Conservation (phyloP, 2,329 filamentous ascomycete genomes). For the Sporothrix euskadiensis region DNA sequence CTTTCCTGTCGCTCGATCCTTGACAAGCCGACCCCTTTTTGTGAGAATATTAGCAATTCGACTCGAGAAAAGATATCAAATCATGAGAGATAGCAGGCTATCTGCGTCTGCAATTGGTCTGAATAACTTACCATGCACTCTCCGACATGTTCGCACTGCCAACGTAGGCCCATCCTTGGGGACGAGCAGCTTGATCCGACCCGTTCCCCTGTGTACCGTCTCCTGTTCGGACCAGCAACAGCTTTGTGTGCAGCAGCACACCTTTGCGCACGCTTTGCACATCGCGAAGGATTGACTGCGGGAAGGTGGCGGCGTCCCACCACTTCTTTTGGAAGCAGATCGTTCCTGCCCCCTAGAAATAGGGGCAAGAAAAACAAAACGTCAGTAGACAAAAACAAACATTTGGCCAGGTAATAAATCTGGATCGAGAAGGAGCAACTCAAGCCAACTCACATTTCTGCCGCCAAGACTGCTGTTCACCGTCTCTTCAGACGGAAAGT, state of each 20-base stretch:
- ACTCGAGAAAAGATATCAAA: not conserved
- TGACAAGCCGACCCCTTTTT: slow-evolving; percentile 71
- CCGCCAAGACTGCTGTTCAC: slow-evolving; percentile 66
- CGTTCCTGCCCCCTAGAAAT: slow-evolving; percentile 68
- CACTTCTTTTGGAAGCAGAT: slow-evolving; percentile 75
- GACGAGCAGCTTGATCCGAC: slow-evolving; percentile 19
- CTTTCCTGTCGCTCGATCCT: slow-evolving; percentile 65
- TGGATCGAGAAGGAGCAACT: not conserved
- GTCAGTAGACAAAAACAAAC: not conserved
- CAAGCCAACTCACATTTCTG: slow-evolving; percentile 48
- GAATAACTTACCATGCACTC: slow-evolving; percentile 73
- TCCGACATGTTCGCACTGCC: slow-evolving; percentile 92
- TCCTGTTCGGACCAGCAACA: slow-evolving; percentile 51
- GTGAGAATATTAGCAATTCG: not conserved
- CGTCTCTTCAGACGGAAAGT: slow-evolving; percentile 76
- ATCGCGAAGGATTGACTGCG: slow-evolving; percentile 69
- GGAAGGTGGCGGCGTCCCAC: slow-evolving; percentile 72
- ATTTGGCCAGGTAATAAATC: not conserved
- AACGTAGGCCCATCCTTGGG: slow-evolving; percentile 73
- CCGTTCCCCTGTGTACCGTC: slow-evolving; percentile 33
- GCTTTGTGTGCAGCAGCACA: slow-evolving; percentile 86
- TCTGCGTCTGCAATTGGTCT: too few species aligned
- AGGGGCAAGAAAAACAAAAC: not conserved
- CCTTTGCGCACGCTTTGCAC: slow-evolving; percentile 69
- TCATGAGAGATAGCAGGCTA: not conserved